Conservation (phyloP, 2,329 filamentous ascomycete species). For the Aspergillus pseudotamarii region DNA sequence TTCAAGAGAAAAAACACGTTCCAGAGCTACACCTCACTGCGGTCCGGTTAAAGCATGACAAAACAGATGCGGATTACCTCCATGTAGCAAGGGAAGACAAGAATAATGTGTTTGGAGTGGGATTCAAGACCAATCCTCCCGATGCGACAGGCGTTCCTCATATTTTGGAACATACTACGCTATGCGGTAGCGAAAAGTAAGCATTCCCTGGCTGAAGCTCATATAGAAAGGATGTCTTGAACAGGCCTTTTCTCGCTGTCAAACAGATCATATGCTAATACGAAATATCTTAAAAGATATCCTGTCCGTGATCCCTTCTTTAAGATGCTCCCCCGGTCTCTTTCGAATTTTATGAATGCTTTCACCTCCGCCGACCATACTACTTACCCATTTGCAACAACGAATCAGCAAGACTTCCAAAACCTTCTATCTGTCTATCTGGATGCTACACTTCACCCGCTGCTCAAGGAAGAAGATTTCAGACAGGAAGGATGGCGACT, state of each 20-base stretch:
- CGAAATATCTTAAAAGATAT: conserved; percentile 59
- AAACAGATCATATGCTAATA: conserved; percentile 15
- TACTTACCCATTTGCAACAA: conserved; percentile 96
- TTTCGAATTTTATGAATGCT: conserved; percentile 99
- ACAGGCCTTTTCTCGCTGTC: neutral
- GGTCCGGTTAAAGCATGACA: conserved; percentile 86
- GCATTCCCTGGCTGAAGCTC: conserved; percentile 20
- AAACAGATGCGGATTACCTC: conserved; percentile 92
- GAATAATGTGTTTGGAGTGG: conserved; percentile 99
- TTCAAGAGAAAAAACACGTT: conserved; percentile 86
- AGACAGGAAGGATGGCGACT: conserved; percentile 96
- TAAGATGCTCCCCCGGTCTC: conserved; percentile 96
- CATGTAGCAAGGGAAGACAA: conserved; percentile 93
- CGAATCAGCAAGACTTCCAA: conserved; percentile 90
- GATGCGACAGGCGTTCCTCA: conserved; percentile 96
- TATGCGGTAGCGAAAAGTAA: conserved; percentile 93
- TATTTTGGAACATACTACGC: conserved; percentile 94
- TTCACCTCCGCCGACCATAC: conserved; percentile 97
- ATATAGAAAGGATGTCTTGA: neutral
- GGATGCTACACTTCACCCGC: conserved; percentile 86
- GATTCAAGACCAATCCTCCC: conserved; percentile 98
- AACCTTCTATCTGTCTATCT: conserved; percentile 97
- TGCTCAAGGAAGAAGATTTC: conserved; percentile 90
- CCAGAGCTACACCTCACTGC: conserved; percentile 93
- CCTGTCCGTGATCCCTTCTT: conserved; percentile 99